Evolutionary conservation across 208 protist species (phyloP), one percentile per base, ranked within the genome.

Genomic region (Trypanosoma platydactyli): DNA sequence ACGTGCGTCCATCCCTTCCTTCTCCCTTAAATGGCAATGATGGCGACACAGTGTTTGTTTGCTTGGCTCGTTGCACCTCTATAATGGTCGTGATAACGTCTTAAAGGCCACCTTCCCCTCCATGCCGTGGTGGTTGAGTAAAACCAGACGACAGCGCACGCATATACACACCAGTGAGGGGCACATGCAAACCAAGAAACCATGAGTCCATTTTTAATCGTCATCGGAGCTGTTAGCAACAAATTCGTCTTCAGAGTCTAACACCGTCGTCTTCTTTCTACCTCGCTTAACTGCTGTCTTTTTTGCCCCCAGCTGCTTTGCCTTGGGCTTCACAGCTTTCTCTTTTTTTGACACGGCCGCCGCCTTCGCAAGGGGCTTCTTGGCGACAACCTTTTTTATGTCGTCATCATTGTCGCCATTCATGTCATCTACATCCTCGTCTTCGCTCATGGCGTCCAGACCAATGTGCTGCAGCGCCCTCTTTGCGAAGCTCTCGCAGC

Each of bases 401-500:
- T 11, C 38, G 15, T 61, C 49, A n/a, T 16, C 67, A 5, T 57
- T 58, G 16, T 25, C 68, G 18, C 57, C 60, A 27, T 79, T 71
- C 29, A 57, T 75, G 38, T 79, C 73, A 27, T 46, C 66, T 12
- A 38, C 49, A 16, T 42, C 76, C 0, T 42, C 58, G 30, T 57
- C 68, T n/a, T 62, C 54, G 7, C 29, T 59, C 15, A 48, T n/a
- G 24, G 41, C 46, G 27, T 60, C 59, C 16, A 45, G 25, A 11
- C 63, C 78, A 13, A 73, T 77, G 46, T 73, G 73, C 51, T 76
- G 70, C 18, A 91, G 60, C 41, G 78, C 56, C 38, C 63, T 71
- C 73, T 89, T 93, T 24, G 77, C 70, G 42, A 89, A 87, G 66
- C 82, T 91, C 33, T 91, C 80, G 20, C 79, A 62, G 33, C 81